Evolutionary conservation across 108 stramenopile genomes (phyloP).

Genomic region (Skeletonema potamos): DNA sequence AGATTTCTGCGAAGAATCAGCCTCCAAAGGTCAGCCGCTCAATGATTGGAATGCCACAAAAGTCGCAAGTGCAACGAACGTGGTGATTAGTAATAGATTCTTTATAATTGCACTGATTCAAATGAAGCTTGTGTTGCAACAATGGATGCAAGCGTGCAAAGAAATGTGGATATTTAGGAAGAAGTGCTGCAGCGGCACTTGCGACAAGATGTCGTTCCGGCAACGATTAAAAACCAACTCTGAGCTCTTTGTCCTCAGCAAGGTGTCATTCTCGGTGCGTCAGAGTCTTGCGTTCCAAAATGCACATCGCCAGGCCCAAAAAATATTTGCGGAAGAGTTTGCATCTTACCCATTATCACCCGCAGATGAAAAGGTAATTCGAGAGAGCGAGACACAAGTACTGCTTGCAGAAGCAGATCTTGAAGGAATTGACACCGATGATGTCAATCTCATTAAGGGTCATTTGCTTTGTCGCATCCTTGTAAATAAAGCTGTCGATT

Average conservation of each 20-base stretch:
- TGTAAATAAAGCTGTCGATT: conserved; percentile 40
- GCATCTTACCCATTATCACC: background rate
- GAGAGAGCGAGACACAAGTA: conserved; percentile 50
- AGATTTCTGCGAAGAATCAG: conserved; percentile 50
- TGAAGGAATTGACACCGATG: conserved; percentile 28
- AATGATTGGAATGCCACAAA: conserved; percentile 48
- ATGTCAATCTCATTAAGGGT: conserved; percentile 40
- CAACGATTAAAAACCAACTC: background rate
- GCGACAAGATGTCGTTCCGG: background rate
- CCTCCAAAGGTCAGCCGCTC: conserved; percentile 40
- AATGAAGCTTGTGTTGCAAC: conserved; percentile 1
- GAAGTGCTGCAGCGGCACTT: background rate
- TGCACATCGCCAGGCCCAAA: conserved; percentile 1
- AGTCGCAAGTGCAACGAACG: conserved; percentile 2
- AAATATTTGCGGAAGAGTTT: conserved; percentile 12
- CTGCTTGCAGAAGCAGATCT: conserved; percentile 35
- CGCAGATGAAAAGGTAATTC: conserved; percentile 36
- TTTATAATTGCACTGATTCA: background rate
- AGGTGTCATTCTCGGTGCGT: background rate
- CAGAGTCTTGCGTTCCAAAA: conserved; percentile 1
- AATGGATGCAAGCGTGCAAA: background rate
- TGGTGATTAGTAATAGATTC: background rate
- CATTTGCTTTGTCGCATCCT: conserved; percentile 64
- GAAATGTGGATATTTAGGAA: background rate
- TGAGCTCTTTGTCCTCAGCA: background rate